Evolutionary conservation across 1,284 basidiomycete genomes (phyloP), one percentile per base, ranked within the genome.

Genomic region (Ustilago loliicola): DNA sequence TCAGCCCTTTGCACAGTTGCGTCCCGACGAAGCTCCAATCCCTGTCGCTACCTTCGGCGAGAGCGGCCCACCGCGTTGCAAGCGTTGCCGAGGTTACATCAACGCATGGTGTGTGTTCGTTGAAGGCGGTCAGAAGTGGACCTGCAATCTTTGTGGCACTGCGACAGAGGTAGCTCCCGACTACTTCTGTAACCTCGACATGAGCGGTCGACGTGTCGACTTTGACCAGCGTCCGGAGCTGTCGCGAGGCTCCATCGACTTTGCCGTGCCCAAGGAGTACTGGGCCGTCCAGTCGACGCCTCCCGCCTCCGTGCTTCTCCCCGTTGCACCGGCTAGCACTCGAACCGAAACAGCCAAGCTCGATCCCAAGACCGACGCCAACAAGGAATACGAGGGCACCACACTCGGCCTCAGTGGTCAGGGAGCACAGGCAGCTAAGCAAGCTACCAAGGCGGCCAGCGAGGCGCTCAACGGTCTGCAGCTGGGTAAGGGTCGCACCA

Each of bases 71-170:
- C 91, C 93, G 15, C 90, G 97, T 40, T 99, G 97, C 85, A 91
- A 90, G 61, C 89, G 90, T 51, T 99, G 97, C 87, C 90, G 94
- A 78, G 94, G 90, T 0, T 99, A 99, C 87, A 90, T 99, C 83
- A 99, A 98, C 86, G 92, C 96, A 0, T 99, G 95, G 95, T 95
- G 93, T 84, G 89, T 89, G 34, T 99, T 94, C 90, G 89, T 91
- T 19, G 90, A 93, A 40, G 94, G 94, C 10, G 97, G 97, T 3
- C 90, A 91, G 72, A 91, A 90, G 78, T 99, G 95, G 94, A 91
- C 90, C 79, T 99, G 97, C 87, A 99, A 98, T 88, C 87, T 99
- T 5, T 99, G 97, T 87, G 88, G 89, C 9, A 90, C 91, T 70
- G 90, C 93, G 77, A 95, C 93, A 23, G 90, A 92, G 88, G 95